These are phyloP conservation scores for Cylindrodendrum hubeiense DNA, from an alignment of 2,329 filamentous ascomycete genomes.

Conservation along the genomic window DNA sequence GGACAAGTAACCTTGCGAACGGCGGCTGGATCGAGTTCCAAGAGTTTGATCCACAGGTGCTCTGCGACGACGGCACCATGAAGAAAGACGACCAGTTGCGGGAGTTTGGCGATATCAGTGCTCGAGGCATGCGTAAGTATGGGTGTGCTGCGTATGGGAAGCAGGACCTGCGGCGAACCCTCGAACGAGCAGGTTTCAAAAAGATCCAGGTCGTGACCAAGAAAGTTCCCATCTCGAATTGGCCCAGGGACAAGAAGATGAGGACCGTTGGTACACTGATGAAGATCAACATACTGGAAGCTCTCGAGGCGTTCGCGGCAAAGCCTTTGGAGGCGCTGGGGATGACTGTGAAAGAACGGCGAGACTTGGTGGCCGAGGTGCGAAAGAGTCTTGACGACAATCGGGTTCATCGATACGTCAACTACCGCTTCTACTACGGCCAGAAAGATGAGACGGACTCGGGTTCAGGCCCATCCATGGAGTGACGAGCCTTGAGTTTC, in stretches of 20 bases:
- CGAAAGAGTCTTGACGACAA: slow-evolving; percentile 51
- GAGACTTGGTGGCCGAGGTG: slow-evolving; percentile 47
- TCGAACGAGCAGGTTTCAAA: slow-evolving; percentile 58
- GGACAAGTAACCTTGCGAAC: slow-evolving; percentile 53
- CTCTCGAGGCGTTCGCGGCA: slow-evolving; percentile 56
- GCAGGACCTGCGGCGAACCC: slow-evolving; percentile 49
- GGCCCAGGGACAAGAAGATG: slow-evolving; percentile 55
- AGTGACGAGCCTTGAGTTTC: too few species aligned
- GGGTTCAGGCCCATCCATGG: not conserved
- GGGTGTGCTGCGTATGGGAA: slow-evolving; percentile 54
- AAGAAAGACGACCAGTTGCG: slow-evolving; percentile 53
- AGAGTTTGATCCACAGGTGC: slow-evolving; percentile 56
- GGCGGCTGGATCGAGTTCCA: slow-evolving; percentile 67
- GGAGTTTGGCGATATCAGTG: slow-evolving; percentile 49
- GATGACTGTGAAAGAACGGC: slow-evolving; percentile 49
- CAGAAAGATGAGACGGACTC: slow-evolving; percentile 51
- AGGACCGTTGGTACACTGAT: slow-evolving; percentile 59
- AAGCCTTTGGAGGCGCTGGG: slow-evolving; percentile 56
- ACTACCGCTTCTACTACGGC: slow-evolving; percentile 57
- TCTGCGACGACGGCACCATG: slow-evolving; percentile 61
- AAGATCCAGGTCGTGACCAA: slow-evolving; percentile 57
- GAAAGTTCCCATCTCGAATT: slow-evolving; percentile 60
- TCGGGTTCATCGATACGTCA: slow-evolving; percentile 57
- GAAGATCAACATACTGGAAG: slow-evolving; percentile 56
- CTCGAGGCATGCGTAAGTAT: slow-evolving; percentile 49